Conservation (phyloP, 1,284 basidiomycete genomes). For the Gymnopus androsaceus region DNA sequence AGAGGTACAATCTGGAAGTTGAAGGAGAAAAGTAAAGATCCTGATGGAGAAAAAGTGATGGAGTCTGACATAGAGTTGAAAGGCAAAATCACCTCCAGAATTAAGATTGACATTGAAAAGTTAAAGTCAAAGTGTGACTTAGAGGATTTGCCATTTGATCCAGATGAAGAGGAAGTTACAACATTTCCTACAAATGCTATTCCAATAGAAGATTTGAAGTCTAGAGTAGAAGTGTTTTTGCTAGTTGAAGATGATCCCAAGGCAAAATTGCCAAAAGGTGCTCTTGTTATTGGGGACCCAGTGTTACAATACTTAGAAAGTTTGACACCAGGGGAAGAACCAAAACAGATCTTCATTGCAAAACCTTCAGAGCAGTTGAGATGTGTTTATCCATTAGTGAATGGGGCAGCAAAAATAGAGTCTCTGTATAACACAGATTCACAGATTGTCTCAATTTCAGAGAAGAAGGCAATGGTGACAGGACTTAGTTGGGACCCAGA, state of each 20-base stretch:
- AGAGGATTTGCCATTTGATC: too few species aligned
- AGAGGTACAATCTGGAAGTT: too few species aligned
- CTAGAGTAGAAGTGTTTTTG: not conserved
- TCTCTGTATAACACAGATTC: constrained; percentile 27
- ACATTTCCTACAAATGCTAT: too few species aligned
- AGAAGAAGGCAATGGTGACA: constrained; percentile 20
- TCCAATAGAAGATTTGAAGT: too few species aligned
- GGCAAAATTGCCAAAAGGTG: constrained; percentile 27
- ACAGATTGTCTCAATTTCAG: constrained; percentile 27
- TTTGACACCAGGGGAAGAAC: constrained; percentile 5
- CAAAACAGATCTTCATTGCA: constrained; percentile 20
- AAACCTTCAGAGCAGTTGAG: constrained; percentile 14
- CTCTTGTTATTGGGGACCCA: constrained; percentile 13
- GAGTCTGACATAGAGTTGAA: too few species aligned
- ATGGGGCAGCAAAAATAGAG: constrained; percentile 17
- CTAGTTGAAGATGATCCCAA: not conserved
- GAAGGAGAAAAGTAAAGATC: too few species aligned
- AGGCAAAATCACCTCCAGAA: too few species aligned
- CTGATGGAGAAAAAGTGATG: too few species aligned
- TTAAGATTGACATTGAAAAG: too few species aligned
- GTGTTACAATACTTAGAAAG: constrained; percentile 17
- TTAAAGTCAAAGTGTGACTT: too few species aligned
- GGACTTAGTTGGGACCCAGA: constrained; percentile 25
- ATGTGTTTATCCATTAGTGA: constrained; percentile 4
- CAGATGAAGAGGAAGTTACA: too few species aligned